phyloP scores from a whole-genome alignment of 768 basidiomycete species.

The Rhodotorula toruloides region DNA sequence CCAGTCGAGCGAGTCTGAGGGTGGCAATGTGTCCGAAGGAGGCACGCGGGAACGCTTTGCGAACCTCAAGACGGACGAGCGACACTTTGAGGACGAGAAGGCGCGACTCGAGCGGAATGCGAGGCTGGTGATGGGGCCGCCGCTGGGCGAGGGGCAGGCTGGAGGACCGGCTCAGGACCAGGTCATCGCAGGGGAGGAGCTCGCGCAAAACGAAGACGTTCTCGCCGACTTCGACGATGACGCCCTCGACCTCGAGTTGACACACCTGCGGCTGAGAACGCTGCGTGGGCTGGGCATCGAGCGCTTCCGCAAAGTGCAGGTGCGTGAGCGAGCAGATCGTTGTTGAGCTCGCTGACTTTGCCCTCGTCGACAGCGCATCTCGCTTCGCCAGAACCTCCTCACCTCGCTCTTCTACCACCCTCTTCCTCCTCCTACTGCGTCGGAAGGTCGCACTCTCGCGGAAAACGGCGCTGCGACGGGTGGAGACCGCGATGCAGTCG shows the following conservation, averaged over 20 bases:
- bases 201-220: slow-evolving; percentile 36
- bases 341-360: not conserved
- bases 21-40: slow-evolving; percentile 11
- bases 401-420: slow-evolving; percentile 36
- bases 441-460: not conserved
- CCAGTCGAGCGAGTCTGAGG: not conserved
- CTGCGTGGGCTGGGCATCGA: slow-evolving; percentile 34
- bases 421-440: not conserved
- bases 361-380: slow-evolving; percentile 37
- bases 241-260: slow-evolving; percentile 41
- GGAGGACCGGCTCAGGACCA: not conserved
- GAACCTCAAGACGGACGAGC: slow-evolving; percentile 33
- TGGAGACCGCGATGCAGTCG: slow-evolving; percentile 18
- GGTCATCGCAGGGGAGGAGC: slow-evolving; percentile 26
- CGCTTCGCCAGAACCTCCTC: slow-evolving; percentile 43
- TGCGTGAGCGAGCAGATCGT: not conserved
- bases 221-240: slow-evolving; percentile 31
- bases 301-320: slow-evolving; percentile 38
- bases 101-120: slow-evolving; percentile 13
- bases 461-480: not conserved
- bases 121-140: slow-evolving; percentile 36
- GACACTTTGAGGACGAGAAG: slow-evolving; percentile 36
- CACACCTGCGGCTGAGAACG: slow-evolving; percentile 39
- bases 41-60: slow-evolving; percentile 25
- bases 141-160: slow-evolving; percentile 10